Percentiles rank a stretch among this genome's conserved stretches.
phyloP scores from a whole-genome alignment of 768 basidiomycete genomes.

The Hysterangium stoloniferum region DNA sequence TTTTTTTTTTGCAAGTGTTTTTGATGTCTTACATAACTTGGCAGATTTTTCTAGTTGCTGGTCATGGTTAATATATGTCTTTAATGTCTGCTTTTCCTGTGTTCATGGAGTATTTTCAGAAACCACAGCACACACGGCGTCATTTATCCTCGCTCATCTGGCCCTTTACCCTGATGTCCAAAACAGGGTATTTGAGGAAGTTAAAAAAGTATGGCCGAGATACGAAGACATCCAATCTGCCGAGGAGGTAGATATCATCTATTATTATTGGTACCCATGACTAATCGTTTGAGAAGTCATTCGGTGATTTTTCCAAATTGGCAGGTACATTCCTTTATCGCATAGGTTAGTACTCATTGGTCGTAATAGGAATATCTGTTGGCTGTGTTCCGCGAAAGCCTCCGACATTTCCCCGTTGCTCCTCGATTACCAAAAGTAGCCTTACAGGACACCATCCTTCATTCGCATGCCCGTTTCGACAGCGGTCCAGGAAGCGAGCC shows the following conservation, averaged over 20 bases:
- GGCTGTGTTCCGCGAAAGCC: slow-evolving; percentile 38
- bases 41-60: slow-evolving; percentile 42
- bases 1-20: not conserved
- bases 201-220: slow-evolving; percentile 32
- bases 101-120: slow-evolving; percentile 25
- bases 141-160: slow-evolving; percentile 35
- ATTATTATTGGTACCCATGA: not conserved
- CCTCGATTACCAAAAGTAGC: slow-evolving; percentile 31
- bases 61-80: slow-evolving; percentile 30
- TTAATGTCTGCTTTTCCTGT: not conserved
- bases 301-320: slow-evolving; percentile 31
- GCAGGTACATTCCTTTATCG: slow-evolving; percentile 19
- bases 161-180: slow-evolving; percentile 46
- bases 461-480: slow-evolving; percentile 8
- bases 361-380: slow-evolving; percentile 32
- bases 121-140: slow-evolving; percentile 39
- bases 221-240: slow-evolving; percentile 14
- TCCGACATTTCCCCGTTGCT: slow-evolving; percentile 35
- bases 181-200: slow-evolving; percentile 37
- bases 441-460: slow-evolving; percentile 29
- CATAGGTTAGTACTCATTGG: not conserved
- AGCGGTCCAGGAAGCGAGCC: slow-evolving; percentile 19
- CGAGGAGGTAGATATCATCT: slow-evolving; percentile 20
- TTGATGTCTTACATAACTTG: not conserved
- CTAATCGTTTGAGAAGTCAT: slow-evolving; percentile 23